Conservation (phyloP, 2,329 filamentous ascomycete genomes). For the Neoscytalidium dimidiatum region DNA sequence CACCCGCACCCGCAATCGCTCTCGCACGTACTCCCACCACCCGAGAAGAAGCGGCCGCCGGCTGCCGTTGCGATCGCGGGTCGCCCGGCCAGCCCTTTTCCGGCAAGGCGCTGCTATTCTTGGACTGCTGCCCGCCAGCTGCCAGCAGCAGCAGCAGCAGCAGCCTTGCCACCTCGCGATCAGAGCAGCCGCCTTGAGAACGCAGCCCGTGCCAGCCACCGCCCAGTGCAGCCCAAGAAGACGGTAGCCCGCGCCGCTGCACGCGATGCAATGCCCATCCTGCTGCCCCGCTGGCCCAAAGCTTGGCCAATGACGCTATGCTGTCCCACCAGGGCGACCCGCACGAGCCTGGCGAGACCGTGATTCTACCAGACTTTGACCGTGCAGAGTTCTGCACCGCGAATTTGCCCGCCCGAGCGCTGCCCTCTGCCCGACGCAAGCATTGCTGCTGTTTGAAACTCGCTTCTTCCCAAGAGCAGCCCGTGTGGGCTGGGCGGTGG, state of each 20-base stretch:
- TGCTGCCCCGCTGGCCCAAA: neutral
- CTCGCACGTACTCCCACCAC: neutral
- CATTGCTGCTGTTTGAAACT: too few relatives aligned
- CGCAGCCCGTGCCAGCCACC: neutral
- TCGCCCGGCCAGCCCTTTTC: neutral
- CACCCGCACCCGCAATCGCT: too few relatives aligned
- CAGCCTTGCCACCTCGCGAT: neutral
- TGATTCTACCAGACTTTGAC: neutral
- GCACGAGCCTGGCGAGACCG: neutral
- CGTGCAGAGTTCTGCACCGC: neutral
- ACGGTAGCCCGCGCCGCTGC: neutral
- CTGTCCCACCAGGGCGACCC: neutral
- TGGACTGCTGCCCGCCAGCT: neutral
- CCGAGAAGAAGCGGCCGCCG: neutral
- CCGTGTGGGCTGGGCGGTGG: neutral
- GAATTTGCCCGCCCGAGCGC: neutral
- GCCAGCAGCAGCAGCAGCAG: neutral
- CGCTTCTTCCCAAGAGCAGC: neutral
- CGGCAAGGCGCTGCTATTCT: neutral
- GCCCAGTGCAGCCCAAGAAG: neutral
- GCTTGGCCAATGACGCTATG: conserved; percentile 1
- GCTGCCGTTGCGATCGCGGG: neutral
- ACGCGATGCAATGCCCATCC: neutral
- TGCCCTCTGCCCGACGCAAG: too few relatives aligned
- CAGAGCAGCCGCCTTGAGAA: neutral